These are phyloP conservation scores for Botryotinia narcissicola DNA, from an alignment of 2,329 filamentous ascomycete genomes.

Conservation along the genomic window DNA sequence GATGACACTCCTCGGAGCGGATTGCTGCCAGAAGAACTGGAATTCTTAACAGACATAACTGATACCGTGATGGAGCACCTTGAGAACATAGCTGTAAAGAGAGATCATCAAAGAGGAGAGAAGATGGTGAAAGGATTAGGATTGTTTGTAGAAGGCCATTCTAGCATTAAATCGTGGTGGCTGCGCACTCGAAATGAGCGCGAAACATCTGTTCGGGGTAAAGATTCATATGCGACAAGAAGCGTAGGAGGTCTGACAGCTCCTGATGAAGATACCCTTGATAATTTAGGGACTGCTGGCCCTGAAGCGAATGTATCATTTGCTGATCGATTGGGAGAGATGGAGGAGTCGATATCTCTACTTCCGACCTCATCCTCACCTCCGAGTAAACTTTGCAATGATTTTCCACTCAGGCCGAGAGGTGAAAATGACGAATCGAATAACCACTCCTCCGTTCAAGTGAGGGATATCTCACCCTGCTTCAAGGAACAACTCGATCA, in stretches of 20 bases:
- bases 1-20: slow-evolving; percentile 54
- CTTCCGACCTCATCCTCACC: not conserved
- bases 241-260: not conserved
- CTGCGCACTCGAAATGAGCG: slow-evolving; percentile 30
- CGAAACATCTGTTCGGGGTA: not conserved
- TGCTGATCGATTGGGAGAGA: not conserved
- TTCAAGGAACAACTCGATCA: not conserved
- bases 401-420: not conserved
- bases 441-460: not conserved
- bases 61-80: slow-evolving; percentile 59
- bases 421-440: not conserved
- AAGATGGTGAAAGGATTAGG: slow-evolving; percentile 22
- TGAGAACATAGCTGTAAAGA: slow-evolving; percentile 52
- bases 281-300: not conserved
- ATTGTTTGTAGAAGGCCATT: slow-evolving; percentile 19
- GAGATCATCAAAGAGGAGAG: slow-evolving; percentile 35
- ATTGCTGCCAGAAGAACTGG: slow-evolving; percentile 47
- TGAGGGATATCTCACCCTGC: not conserved
- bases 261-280: not conserved
- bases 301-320: not conserved
- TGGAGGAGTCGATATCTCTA: not conserved
- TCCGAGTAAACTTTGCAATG: not conserved
- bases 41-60: slow-evolving; percentile 57
- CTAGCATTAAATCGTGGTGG: slow-evolving; percentile 28
- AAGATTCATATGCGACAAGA: not conserved